These are phyloP conservation scores for Neocallimastix lanati DNA, from an alignment of 192 early-diverging fungal genomes.

Conservation along the genomic window DNA sequence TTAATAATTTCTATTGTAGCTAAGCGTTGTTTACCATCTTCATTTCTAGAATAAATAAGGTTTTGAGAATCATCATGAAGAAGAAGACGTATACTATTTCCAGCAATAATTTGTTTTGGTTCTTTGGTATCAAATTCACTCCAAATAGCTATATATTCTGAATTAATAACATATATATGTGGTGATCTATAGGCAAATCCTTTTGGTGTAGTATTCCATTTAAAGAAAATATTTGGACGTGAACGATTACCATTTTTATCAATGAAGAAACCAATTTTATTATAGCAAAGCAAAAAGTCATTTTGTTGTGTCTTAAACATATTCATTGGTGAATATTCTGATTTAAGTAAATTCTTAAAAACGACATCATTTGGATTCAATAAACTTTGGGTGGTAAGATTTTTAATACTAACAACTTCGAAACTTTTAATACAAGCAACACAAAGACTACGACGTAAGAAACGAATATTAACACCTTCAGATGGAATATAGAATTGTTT, in stretches of 20 bases:
- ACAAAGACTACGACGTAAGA: not conserved
- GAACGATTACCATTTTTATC: constrained; percentile 54
- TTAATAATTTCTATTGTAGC: not conserved
- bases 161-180: not conserved
- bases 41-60: not conserved
- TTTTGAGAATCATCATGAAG: not conserved
- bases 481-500: not conserved
- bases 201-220: not conserved
- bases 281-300: not conserved
- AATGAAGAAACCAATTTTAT: constrained; percentile 74
- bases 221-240: not conserved
- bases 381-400: not conserved
- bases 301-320: not conserved
- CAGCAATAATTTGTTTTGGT: not conserved
- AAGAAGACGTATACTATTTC: not conserved
- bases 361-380: not conserved
- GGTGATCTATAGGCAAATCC: not conserved
- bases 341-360: not conserved
- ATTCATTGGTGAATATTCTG: not conserved
- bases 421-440: not conserved
- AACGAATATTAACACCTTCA: not conserved
- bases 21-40: not conserved
- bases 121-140: not conserved
- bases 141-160: not conserved
- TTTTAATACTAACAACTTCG: not conserved